Conservation (phyloP, 78 protist genomes). For the Dictyostelium brefeldianum region DNA sequence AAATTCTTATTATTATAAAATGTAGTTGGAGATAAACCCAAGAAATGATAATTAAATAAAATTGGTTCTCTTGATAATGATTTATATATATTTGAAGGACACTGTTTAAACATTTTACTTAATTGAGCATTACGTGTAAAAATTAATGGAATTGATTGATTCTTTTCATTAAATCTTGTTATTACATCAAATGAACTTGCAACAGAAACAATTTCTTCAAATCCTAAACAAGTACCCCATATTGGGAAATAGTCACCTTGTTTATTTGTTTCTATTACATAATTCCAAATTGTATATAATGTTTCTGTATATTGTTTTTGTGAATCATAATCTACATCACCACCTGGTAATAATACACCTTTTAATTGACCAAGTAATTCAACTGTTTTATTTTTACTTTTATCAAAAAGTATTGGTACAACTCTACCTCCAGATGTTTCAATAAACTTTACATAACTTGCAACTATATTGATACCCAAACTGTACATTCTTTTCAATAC, state of each 20-base stretch:
- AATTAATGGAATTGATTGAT: constrained; percentile 79
- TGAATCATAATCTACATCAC: constrained; percentile 45
- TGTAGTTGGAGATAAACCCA: constrained; percentile 74
- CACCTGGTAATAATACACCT: constrained; percentile 93
- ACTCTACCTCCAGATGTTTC: constrained; percentile 91
- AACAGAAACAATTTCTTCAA: constrained; percentile 84
- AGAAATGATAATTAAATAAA: constrained; percentile 87
- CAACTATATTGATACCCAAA: constrained; percentile 70
- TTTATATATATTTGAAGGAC: neutral
- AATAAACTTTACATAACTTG: constrained; percentile 91
- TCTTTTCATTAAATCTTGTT: constrained; percentile 54
- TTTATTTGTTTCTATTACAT: constrained; percentile 18
- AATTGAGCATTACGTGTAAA: constrained; percentile 9
- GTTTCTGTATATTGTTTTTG: constrained; percentile 37
- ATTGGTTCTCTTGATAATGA: constrained; percentile 39
- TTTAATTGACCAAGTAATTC: constrained; percentile 52
- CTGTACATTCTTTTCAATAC: neutral
- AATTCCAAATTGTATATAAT: constrained; percentile 30
- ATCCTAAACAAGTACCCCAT: constrained; percentile 95
- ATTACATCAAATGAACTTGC: constrained; percentile 51
- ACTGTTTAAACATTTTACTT: constrained; percentile 15
- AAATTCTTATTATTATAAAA: constrained; percentile 12
- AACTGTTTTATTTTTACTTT: neutral
- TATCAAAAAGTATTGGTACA: constrained; percentile 76
- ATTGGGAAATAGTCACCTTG: constrained; percentile 85